phyloP scores from a whole-genome alignment of 2,329 filamentous ascomycete species.

The Trichoderma simmonsii region DNA sequence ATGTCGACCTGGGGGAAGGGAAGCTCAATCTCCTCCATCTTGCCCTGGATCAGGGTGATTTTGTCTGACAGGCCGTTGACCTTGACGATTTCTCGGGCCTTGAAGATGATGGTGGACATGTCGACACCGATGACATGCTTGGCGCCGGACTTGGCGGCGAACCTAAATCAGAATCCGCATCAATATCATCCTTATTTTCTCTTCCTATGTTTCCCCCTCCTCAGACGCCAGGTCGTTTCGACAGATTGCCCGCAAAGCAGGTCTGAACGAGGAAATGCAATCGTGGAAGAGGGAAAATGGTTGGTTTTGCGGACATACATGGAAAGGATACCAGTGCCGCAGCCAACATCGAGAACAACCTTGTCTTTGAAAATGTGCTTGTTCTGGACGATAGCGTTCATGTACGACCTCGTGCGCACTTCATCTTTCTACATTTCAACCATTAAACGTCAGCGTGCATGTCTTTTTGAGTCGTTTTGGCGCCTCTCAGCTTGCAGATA shows the following conservation, averaged over 20 bases:
- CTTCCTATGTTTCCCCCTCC: neutral
- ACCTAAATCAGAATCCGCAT: constrained; percentile 56
- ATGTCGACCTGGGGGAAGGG: constrained; percentile 97
- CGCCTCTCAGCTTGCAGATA: neutral
- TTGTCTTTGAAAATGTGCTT: constrained; percentile 82
- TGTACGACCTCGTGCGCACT: constrained; percentile 93
- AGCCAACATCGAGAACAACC: constrained; percentile 93
- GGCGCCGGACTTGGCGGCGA: constrained; percentile 90
- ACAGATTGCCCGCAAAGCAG: neutral
- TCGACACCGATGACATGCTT: constrained; percentile 99
- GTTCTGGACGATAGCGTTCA: constrained; percentile 97
- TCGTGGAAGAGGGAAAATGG: constrained; percentile 9
- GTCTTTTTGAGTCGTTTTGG: neutral
- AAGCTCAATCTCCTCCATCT: constrained; percentile 97
- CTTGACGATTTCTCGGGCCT: constrained; percentile 91
- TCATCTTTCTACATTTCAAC: constrained; percentile 77
- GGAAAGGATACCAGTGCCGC: constrained; percentile 95
- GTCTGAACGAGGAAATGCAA: neutral
- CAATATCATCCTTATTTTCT: neutral
- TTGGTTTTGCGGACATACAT: constrained; percentile 62
- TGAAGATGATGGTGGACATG: constrained; percentile 99
- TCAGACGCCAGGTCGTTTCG: neutral
- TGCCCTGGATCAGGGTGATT: constrained; percentile 96
- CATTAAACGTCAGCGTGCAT: constrained; percentile 9
- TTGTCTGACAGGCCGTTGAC: constrained; percentile 90